Percentiles rank a stretch among this genome's conserved stretches.
These are phyloP conservation scores for Biscutella auriculata DNA, from an alignment of 441 rosid species.

Conservation along the genomic window DNA sequence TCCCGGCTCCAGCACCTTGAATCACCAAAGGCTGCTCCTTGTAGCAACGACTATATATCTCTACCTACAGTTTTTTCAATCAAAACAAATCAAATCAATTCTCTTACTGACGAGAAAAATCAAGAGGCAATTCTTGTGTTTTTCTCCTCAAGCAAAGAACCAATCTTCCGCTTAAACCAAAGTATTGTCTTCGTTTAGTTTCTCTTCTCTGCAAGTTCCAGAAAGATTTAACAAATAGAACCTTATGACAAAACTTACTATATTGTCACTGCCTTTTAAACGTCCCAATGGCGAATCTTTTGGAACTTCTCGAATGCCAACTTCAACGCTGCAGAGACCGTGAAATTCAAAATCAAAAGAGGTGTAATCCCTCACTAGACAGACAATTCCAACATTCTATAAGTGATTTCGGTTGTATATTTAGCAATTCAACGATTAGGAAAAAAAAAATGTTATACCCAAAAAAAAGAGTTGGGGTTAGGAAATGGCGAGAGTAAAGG, in stretches of 20 bases:
- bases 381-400: too few relatives aligned
- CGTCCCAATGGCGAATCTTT: conserved; percentile 78
- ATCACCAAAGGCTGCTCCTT: conserved; percentile 68
- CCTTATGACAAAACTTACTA: conserved; percentile 34
- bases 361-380: too few relatives aligned
- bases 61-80: conserved; percentile 38
- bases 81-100: too few relatives aligned
- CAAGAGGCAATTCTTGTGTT: not conserved
- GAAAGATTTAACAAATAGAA: not conserved
- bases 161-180: not conserved
- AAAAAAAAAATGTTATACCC: too few relatives aligned
- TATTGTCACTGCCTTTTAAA: conserved; percentile 85
- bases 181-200: not conserved
- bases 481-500: not conserved
- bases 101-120: not conserved
- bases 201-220: not conserved
- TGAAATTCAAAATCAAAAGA: conserved; percentile 3
- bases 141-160: not conserved
- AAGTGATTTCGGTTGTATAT: not conserved
- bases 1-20: conserved; percentile 98
- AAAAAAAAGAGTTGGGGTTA: not conserved
- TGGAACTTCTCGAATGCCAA: conserved; percentile 84
- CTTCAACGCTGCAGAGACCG: conserved; percentile 48
- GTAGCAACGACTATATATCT: conserved; percentile 63
- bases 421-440: not conserved